Percentiles rank a stretch among this genome's conserved stretches.
These are phyloP conservation scores for Bidens hawaiensis DNA, from an alignment of 140 eudicot genomes.

Conservation along the genomic window DNA sequence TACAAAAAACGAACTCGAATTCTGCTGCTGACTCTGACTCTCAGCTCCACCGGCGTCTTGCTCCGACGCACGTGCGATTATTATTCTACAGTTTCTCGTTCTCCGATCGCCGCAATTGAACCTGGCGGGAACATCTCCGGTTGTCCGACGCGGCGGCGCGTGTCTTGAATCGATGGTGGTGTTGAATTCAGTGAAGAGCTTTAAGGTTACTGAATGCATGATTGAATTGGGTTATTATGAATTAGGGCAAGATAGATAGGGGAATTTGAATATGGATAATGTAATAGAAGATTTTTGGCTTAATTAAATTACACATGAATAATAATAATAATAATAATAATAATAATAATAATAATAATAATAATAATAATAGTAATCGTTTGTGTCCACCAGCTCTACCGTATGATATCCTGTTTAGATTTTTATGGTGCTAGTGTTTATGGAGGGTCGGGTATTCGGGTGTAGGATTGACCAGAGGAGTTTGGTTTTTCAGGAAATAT, in stretches of 20 bases:
- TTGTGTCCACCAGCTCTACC: background rate
- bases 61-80: slow-evolving; percentile 55
- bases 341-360: too few species aligned
- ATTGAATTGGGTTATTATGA: background rate
- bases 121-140: slow-evolving; percentile 23
- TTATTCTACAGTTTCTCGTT: slow-evolving; percentile 32
- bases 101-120: slow-evolving; percentile 14
- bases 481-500: too few species aligned
- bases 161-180: slow-evolving; percentile 25
- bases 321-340: too few species aligned
- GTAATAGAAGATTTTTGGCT: slow-evolving; percentile 25
- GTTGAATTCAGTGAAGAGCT: slow-evolving; percentile 35
- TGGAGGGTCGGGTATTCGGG: too few species aligned
- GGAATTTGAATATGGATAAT: slow-evolving; percentile 4
- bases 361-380: too few species aligned
- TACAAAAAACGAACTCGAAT: slow-evolving; percentile 43
- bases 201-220: slow-evolving; percentile 54
- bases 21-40: slow-evolving; percentile 44
- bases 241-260: too few species aligned
- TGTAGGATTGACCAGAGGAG: too few species aligned
- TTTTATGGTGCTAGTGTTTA: too few species aligned
- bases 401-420: background rate
- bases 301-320: background rate
- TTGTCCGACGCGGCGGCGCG: slow-evolving; percentile 26
- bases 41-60: slow-evolving; percentile 43